Base-by-base conservation (phyloP, 805 yeast species). In the Candida loeiensis region DNA sequence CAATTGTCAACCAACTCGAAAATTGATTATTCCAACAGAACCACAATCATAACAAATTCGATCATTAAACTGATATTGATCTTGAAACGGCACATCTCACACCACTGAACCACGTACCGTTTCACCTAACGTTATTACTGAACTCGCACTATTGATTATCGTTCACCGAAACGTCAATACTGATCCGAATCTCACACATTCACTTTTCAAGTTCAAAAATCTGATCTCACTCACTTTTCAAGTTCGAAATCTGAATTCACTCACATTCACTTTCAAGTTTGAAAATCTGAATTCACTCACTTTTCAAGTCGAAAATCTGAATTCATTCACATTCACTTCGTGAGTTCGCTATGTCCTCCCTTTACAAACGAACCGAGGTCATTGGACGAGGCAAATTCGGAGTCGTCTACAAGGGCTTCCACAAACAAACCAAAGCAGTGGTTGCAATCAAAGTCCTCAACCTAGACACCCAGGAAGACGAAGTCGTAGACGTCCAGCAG, bases 341-440 rank as follows among this genome's bases (percentile, higher is more conserved):
- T n/a, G n/a, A n/a, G n/a, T n/a, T n/a, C n/a, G n/a, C n/a, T n/a
- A 34, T 39, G 41, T 27, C 41, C 7, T 11, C 34, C 15, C 53
- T 76, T 40, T 89, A 82, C 64, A 81, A 83, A 53, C 74, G 96
- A 34, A 82, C 91, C 11, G 97, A 93, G 63, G 82, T 89, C 24
- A 84, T 95, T 11, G 99, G 99, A 6, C 76, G 95, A 43, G 99
- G 99, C 16, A 93, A 89, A 66, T 93, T 93, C 62, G 99, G 99
- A 34, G 82, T 90, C 18, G 99, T 93, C 4, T 93, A 91, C 62
- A 90, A 89, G 59, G 99, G 95, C 15, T 67, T 74, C 39, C 77
- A 82, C 53, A 63, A 76, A 28, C 76, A 76, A 41, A 82, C 95
- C 5, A 80, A 80, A 48, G 82, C 82, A 47, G 77, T 87, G 1